Evolutionary conservation across 768 basidiomycete genomes (phyloP).

Genomic region (Tulasnella sp.): DNA sequence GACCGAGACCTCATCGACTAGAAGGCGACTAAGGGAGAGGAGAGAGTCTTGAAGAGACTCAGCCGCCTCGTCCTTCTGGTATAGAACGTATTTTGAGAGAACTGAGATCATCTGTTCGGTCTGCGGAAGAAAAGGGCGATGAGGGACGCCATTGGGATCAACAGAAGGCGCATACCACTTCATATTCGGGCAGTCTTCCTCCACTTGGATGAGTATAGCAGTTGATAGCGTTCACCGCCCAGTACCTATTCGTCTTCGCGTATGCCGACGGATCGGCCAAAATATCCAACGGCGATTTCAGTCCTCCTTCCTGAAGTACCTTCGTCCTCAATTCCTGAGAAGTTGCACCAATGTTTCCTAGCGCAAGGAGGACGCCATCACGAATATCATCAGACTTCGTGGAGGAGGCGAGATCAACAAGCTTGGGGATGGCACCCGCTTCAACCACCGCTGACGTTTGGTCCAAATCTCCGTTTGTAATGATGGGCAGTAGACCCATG

Average conservation of each 20-base stretch:
- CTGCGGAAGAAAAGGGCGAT: neutral
- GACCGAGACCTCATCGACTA: neutral
- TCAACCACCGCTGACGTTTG: too few species aligned
- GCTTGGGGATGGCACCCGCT: too few species aligned
- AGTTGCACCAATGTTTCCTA: too few species aligned
- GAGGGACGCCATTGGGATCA: neutral
- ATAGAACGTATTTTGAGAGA: neutral
- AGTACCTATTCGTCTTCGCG: neutral
- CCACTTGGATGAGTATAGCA: neutral
- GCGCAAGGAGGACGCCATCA: too few species aligned
- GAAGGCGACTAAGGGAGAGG: neutral
- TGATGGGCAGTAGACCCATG: too few species aligned
- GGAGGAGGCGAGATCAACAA: too few species aligned
- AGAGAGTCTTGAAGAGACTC: neutral
- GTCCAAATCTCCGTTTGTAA: too few species aligned
- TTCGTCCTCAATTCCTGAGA: neutral
- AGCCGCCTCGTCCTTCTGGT: neutral
- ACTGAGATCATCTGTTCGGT: neutral
- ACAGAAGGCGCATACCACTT: neutral
- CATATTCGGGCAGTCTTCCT: neutral
- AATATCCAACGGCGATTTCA: neutral
- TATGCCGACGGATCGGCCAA: neutral
- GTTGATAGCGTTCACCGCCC: neutral
- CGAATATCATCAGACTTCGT: too few species aligned
- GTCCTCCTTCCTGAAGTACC: neutral